Evolutionary conservation across 495 filamentous ascomycete genomes (phyloP).

Genomic region (Lasiosphaeris hirsuta): DNA sequence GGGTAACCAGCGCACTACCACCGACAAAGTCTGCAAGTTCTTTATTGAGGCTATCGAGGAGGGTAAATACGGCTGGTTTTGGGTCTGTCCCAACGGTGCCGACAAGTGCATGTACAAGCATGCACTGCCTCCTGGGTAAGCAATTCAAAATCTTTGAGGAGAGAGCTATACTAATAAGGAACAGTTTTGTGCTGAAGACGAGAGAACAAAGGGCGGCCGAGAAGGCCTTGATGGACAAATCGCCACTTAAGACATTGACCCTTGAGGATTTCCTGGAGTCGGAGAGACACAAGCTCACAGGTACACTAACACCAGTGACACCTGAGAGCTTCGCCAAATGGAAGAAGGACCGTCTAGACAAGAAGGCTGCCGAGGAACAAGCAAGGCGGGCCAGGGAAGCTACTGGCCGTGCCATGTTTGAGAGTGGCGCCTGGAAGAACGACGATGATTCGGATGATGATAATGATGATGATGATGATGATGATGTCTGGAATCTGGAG

Average conservation of each 20-base stretch:
- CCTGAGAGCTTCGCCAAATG: constrained; percentile 88
- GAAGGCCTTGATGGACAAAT: constrained; percentile 97
- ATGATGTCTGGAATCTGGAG: constrained; percentile 73
- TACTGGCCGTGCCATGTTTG: constrained; percentile 91
- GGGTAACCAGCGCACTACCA: constrained; percentile 92
- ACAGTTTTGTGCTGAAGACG: constrained; percentile 91
- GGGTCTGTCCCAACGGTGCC: constrained; percentile 93
- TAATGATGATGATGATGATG: constrained; percentile 54
- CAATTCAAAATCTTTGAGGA: constrained; percentile 10
- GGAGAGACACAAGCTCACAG: constrained; percentile 88
- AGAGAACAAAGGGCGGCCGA: constrained; percentile 95
- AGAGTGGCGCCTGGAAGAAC: constrained; percentile 86
- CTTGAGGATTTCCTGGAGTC: constrained; percentile 96
- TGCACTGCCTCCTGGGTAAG: constrained; percentile 86
- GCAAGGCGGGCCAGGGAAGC: constrained; percentile 88
- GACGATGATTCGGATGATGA: constrained; percentile 62
- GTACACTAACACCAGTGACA: constrained; percentile 87
- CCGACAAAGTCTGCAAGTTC: constrained; percentile 98
- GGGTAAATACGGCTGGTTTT: constrained; percentile 99
- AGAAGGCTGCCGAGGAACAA: constrained; percentile 90
- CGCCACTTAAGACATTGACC: constrained; percentile 87
- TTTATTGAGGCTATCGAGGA: constrained; percentile 99
- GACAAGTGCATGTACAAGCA: constrained; percentile 99
- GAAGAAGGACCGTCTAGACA: constrained; percentile 90
- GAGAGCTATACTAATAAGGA: constrained; percentile 23